A percentile compares a stretch with the other conserved stretches of the same genome.
Evolutionary conservation across 2,329 filamentous ascomycete genomes (phyloP).

Genomic region (Ceratocystis cacaofunesta): DNA sequence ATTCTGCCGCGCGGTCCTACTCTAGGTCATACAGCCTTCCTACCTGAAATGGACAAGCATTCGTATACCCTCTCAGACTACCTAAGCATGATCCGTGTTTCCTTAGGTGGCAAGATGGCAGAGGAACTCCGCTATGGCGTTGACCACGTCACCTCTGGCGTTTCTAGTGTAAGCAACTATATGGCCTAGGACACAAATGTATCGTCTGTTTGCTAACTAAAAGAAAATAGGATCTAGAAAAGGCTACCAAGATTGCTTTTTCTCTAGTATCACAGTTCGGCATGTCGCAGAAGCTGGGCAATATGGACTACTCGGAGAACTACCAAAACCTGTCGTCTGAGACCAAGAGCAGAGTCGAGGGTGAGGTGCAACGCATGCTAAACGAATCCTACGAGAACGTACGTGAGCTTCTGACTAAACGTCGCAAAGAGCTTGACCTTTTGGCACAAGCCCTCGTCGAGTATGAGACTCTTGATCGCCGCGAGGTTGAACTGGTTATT

Average conservation of each 20-base stretch:
- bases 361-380: constrained; percentile 71
- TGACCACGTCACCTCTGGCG: constrained; percentile 85
- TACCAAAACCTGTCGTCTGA: constrained; percentile 71
- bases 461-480: constrained; percentile 81
- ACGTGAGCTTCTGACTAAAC: constrained; percentile 51
- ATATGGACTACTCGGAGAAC: constrained; percentile 71
- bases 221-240: constrained; percentile 56
- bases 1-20: constrained; percentile 82
- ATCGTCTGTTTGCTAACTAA: constrained; percentile 21
- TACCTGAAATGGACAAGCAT: constrained; percentile 87
- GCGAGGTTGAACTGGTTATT: constrained; percentile 83
- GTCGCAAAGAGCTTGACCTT: constrained; percentile 71
- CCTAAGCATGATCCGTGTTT: constrained; percentile 62
- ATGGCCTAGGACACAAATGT: background rate
- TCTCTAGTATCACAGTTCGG: constrained; percentile 78
- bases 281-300: constrained; percentile 77
- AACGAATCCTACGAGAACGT: constrained; percentile 70
- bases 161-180: constrained; percentile 48
- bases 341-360: constrained; percentile 75
- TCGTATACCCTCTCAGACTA: constrained; percentile 77
- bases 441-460: constrained; percentile 80
- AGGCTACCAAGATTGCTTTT: constrained; percentile 70
- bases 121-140: constrained; percentile 84
- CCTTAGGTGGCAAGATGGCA: constrained; percentile 74
- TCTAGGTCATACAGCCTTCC: constrained; percentile 71